Evolutionary conservation across 129 eudicot genomes (phyloP), one percentile per base, ranked within the genome.

Genomic region (Helianthus tuberosus): DNA sequence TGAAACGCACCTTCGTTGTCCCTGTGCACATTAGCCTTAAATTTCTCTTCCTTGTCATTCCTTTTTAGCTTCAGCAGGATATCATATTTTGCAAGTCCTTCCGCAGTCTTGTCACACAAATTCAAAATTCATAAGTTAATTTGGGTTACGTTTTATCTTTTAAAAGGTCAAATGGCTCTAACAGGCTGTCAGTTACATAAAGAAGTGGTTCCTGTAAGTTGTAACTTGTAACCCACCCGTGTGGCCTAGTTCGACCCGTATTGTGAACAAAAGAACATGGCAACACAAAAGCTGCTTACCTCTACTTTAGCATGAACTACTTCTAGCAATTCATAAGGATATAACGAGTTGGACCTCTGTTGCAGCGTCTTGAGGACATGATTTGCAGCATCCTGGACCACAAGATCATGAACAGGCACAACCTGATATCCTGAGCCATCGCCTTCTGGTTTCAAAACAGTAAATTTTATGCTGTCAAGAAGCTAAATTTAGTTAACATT

Each of bases 21-120:
- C 86, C 76, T 93, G 71, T 93, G 96, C 79, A 93, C 96, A 73
- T 87, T 91, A 10, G 89, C 98, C 89, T 90, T 88, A 53, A 84
- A 83, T 41, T 86, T 77, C 91, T 90, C 98, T 54, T 85, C 95
- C 75, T 86, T 89, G 55, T 60, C 84, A 50, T 94, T 96, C 77
- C 98, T 81, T 68, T 83, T 86, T 8, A 93, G 86, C 88, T 90
- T 93, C 43, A 93, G 72, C 29, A 78, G 78, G 66, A 93, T 73
- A 68, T 88, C 89, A 73, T 90, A 86, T 81, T 90, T 90, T 5
- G 96, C 84, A 17, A 80, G 75, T 66, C 88, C 85, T 11, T 86
- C 89, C 13, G 32, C 78, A 15, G 84, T 86, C 95, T 93, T 93
- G 79, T 48, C 8, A 47, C 64, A 65, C 4, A 46, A 17, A 25